Evolutionary conservation across 1,284 basidiomycete genomes (phyloP).

Genomic region (Omphalotus olearius): DNA sequence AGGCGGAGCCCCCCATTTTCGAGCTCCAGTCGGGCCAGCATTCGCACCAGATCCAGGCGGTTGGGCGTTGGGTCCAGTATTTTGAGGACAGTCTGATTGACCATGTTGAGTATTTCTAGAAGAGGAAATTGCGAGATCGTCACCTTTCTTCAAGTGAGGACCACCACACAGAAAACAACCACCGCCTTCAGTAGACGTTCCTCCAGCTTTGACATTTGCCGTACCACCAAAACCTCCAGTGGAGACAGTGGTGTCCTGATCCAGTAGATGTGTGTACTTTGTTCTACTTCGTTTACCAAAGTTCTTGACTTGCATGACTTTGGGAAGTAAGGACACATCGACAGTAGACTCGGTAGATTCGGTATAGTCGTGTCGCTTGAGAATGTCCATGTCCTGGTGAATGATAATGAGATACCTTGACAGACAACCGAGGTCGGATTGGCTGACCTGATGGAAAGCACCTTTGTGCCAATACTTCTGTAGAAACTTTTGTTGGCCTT

Average conservation of each 20-base stretch:
- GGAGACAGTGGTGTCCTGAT: conserved; percentile 83
- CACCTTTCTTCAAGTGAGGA: conserved; percentile 85
- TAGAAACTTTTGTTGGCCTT: conserved; percentile 88
- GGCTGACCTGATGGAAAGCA: conserved; percentile 87
- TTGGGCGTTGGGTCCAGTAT: conserved; percentile 41
- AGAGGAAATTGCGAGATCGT: conserved; percentile 8
- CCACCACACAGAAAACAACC: conserved; percentile 93
- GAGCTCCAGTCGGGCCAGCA: conserved; percentile 33
- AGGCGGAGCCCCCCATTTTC: conserved; percentile 33
- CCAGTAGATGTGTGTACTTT: conserved; percentile 93
- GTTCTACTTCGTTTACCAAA: conserved; percentile 92
- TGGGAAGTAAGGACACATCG: conserved; percentile 83
- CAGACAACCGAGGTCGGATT: background rate
- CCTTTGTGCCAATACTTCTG: conserved; percentile 99
- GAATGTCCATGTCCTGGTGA: conserved; percentile 83
- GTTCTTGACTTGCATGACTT: conserved; percentile 96
- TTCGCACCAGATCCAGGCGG: conserved; percentile 46
- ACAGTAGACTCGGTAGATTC: conserved; percentile 84
- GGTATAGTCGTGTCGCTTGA: conserved; percentile 82
- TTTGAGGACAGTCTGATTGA: conserved; percentile 68
- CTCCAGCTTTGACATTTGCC: conserved; percentile 52
- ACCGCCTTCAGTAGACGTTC: conserved; percentile 49
- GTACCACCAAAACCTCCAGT: conserved; percentile 67
- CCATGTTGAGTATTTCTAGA: background rate
- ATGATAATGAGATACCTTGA: conserved; percentile 6